Evolutionary conservation across 2,329 filamentous ascomycete genomes (phyloP).

Genomic region (Bipolaris bicolor): DNA sequence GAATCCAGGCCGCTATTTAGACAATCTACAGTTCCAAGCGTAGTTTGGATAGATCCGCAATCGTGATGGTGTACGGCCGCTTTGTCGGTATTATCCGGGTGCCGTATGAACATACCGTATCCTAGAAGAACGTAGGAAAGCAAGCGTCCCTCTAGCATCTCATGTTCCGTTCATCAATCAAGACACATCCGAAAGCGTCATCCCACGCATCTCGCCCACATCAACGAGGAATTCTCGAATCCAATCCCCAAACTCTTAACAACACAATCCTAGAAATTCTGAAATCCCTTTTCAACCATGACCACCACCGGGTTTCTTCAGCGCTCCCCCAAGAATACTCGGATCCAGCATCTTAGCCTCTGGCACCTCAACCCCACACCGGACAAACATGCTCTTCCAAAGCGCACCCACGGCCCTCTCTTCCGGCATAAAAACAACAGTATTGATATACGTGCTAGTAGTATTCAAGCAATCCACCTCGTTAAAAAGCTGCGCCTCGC

Average conservation of each 20-base stretch:
- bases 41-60: too few relatives aligned
- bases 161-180: background rate
- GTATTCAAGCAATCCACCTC: conserved; percentile 39
- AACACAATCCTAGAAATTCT: background rate
- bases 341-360: conserved; percentile 40
- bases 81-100: conserved; percentile 18
- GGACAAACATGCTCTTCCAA: conserved; percentile 46
- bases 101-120: conserved; percentile 6
- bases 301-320: conserved; percentile 34
- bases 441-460: conserved; percentile 39
- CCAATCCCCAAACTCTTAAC: background rate
- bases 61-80: conserved; percentile 19
- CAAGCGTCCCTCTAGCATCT: background rate
- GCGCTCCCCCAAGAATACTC: conserved; percentile 32
- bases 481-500: conserved; percentile 45
- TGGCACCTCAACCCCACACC: conserved; percentile 40
- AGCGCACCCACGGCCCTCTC: conserved; percentile 40
- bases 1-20: too few relatives aligned
- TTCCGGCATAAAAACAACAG: conserved; percentile 46
- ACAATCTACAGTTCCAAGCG: too few relatives aligned
- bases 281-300: conserved; percentile 20
- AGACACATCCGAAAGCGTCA: too few relatives aligned
- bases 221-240: background rate
- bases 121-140: conserved; percentile 14
- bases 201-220: too few relatives aligned